Percentiles rank a stretch among this genome's conserved stretches.
These are phyloP conservation scores for Pythium diclinum DNA, from an alignment of 352 stramenopile genomes.

Conservation along the genomic window DNA sequence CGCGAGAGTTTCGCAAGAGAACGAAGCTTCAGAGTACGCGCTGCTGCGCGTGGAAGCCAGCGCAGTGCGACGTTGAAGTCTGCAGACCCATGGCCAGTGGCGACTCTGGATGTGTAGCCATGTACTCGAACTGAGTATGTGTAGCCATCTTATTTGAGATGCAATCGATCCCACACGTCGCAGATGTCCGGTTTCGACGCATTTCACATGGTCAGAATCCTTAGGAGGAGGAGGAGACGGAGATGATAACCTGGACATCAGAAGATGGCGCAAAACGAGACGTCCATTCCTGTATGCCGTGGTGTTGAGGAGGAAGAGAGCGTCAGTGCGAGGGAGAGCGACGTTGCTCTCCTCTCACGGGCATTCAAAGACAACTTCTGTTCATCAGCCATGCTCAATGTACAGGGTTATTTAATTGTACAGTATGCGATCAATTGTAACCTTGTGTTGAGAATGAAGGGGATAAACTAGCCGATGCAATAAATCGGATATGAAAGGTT, in stretches of 20 bases:
- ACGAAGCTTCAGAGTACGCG: too few relatives aligned
- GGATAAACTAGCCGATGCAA: neutral
- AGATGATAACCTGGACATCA: neutral
- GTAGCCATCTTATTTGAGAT: slow-evolving; percentile 29
- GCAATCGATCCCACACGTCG: slow-evolving; percentile 17
- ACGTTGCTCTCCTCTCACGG: too few relatives aligned
- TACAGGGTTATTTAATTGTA: neutral
- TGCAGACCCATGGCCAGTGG: neutral
- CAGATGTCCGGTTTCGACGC: slow-evolving; percentile 12
- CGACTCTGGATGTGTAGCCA: slow-evolving; percentile 12
- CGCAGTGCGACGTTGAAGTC: neutral
- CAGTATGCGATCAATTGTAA: neutral
- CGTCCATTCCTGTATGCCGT: too few relatives aligned
- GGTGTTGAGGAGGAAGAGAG: neutral
- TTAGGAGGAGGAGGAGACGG: too few relatives aligned
- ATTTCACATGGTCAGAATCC: neutral
- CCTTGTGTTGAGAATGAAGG: neutral
- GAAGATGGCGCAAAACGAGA: neutral
- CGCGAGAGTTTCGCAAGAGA: too few relatives aligned
- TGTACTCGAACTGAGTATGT: slow-evolving; percentile 21
- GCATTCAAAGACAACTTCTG: too few relatives aligned
- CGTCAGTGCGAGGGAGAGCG: neutral
- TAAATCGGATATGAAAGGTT: neutral
- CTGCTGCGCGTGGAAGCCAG: neutral
- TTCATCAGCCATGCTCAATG: too few relatives aligned